These are phyloP conservation scores for Aspergillus spinulosporus DNA, from an alignment of 2,329 filamentous ascomycete genomes.

Conservation along the genomic window DNA sequence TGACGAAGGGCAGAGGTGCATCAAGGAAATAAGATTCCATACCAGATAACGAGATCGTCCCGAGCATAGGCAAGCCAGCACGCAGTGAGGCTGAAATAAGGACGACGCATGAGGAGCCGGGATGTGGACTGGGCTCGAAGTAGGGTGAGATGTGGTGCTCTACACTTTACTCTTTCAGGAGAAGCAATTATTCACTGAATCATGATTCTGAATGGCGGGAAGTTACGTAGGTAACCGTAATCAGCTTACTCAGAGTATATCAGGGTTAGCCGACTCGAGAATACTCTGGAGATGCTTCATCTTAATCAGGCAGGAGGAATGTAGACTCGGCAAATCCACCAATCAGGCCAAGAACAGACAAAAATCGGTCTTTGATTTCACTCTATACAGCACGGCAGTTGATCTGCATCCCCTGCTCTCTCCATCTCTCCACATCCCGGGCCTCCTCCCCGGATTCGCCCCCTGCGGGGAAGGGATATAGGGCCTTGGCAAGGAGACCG, in stretches of 20 bases:
- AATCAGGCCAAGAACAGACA: neutral
- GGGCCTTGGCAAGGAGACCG: neutral
- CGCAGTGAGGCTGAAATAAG: neutral
- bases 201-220: too few relatives aligned
- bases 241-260: too few relatives aligned
- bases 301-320: too few relatives aligned
- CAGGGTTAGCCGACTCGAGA: too few relatives aligned
- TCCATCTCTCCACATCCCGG: neutral
- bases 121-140: neutral
- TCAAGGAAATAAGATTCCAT: too few relatives aligned
- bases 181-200: neutral
- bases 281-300: too few relatives aligned
- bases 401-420: neutral
- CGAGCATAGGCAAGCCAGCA: neutral
- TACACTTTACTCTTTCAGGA: slow-evolving; percentile 1
- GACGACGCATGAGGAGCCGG: neutral
- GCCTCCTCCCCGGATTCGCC: neutral
- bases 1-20: too few relatives aligned
- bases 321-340: too few relatives aligned
- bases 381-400: neutral
- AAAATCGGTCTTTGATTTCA: neutral
- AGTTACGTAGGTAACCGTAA: too few relatives aligned
- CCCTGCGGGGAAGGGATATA: neutral
- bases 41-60: too few relatives aligned
- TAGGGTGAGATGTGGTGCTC: neutral